Evolutionary conservation across 2,329 filamentous ascomycete genomes (phyloP), one percentile per base, ranked within the genome.

Genomic region (Diaporthe aspalathi): DNA sequence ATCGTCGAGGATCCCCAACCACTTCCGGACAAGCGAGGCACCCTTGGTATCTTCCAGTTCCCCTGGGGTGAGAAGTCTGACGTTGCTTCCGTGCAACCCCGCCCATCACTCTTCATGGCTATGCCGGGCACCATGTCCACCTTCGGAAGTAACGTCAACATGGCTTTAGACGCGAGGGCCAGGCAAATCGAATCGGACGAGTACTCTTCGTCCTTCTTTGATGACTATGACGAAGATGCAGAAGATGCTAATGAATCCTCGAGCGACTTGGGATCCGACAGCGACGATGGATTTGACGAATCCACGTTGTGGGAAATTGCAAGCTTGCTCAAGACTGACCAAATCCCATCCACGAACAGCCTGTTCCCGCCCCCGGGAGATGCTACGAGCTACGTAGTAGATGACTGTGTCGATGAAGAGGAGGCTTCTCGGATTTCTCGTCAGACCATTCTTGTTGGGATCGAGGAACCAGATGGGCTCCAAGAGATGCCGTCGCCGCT

Each of bases 51-150:
- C 75, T 92, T 90, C 81, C 88, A 90, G 75, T 91, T 91, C 74
- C 88, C 90, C 2, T 91, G 89, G 88, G 90, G 90, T 17, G 89
- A 91, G 79, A 86, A 81, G 75, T 91, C 89, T 24, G 89, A 91
- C 78, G 84, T 84, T 67, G 85, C 86, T 12, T 86, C 80, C 35
- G 78, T 85, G 68, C 83, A 82, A 73, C 78, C 80, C 68, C 79
- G 78, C 11, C 80, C 78, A 43, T 78, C 73, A 72, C 79, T 79
- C 74, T 80, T 81, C 67, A 83, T 82, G 79, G 81, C 84, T 27
- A 87, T 89, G 83, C 83, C 86, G 8, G 86, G 86, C 2, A 87
- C 85, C 22, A 86, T 87, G 85, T 80, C 83, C 3, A 81, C 82
- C 11, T 83, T 83, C 4, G 81, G 79, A 22, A 76, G 78, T 4